Evolutionary conservation across 2,329 filamentous ascomycete genomes (phyloP), one percentile per base, ranked within the genome.

Genomic region (Whalleya microplaca): DNA sequence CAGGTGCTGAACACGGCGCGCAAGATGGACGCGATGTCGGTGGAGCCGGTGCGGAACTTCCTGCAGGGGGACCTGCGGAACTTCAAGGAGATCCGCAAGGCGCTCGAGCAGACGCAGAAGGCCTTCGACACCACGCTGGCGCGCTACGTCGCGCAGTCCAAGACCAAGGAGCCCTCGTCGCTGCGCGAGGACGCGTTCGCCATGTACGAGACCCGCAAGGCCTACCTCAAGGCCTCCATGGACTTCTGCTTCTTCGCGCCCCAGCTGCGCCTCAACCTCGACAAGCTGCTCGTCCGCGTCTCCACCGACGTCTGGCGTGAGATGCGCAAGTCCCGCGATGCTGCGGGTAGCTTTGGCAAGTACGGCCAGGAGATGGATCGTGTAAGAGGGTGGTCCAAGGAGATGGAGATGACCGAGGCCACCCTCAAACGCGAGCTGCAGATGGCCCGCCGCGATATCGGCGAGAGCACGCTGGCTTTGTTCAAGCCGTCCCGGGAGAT

Each of bases 161-260:
- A 97, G 78, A 88, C 91, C 5, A 99, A 98, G 75, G 95, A 99
- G 73, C 85, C 94, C 0, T 97, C 92, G 0, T 85, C 92, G 1
- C 79, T 99, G 53, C 84, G 95, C 58, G 95, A 99, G 73, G 95
- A 99, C 74, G 95, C 95, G 0, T 99, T 99, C 69, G 88, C 95
- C 71, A 85, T 98, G 40, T 95, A 96, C 71, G 95, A 98, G 78
- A 90, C 91, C 21, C 86, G 94, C 56, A 96, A 95, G 69, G 85
- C 87, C 29, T 99, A 99, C 72, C 80, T 98, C 43, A 94, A 92
- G 71, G 90, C 93, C 1, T 93, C 91, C 14, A 87, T 99, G 84
- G 95, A 99, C 73, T 98, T 93, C 71, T 96, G 91, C 67, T 86
- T 95, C 63, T 83, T 92, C 64, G 91, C 91, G 1, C 93, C 95